These are phyloP conservation scores for Yamadazyma diddensiae DNA, from an alignment of 1,139 yeast genomes.

Conservation along the genomic window DNA sequence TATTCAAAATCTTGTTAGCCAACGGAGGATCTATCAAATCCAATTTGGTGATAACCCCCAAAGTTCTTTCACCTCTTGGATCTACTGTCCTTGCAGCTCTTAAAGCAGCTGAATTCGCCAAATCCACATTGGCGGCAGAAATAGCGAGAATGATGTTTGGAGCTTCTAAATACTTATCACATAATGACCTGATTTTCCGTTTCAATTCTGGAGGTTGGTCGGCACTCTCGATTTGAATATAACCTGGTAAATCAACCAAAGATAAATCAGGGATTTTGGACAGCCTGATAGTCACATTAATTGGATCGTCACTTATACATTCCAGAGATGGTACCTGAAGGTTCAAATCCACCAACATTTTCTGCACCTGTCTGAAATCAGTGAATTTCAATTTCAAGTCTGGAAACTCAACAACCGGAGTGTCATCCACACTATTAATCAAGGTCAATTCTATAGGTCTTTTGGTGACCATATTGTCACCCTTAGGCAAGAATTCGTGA, in stretches of 20 bases:
- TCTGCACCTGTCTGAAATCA: constrained; percentile 85
- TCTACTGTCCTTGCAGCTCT: constrained; percentile 91
- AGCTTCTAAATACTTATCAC: constrained; percentile 80
- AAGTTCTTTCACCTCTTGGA: constrained; percentile 91
- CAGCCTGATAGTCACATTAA: constrained; percentile 84
- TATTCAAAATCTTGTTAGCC: constrained; percentile 68
- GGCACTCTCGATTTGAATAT: constrained; percentile 93
- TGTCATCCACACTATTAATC: constrained; percentile 77
- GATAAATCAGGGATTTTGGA: constrained; percentile 93
- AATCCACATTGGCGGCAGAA: constrained; percentile 96
- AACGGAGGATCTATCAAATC: constrained; percentile 79
- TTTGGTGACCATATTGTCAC: constrained; percentile 93
- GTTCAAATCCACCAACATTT: constrained; percentile 78
- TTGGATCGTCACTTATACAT: constrained; percentile 88
- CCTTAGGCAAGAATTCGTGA: constrained; percentile 91
- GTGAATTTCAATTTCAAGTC: constrained; percentile 80
- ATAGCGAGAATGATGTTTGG: constrained; percentile 96
- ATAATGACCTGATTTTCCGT: constrained; percentile 70
- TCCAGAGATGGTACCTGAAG: constrained; percentile 86
- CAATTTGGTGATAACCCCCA: constrained; percentile 92
- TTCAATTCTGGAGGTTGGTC: constrained; percentile 90
- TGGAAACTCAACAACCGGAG: constrained; percentile 80
- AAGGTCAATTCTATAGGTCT: constrained; percentile 92
- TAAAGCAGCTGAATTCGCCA: constrained; percentile 93
- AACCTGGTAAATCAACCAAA: constrained; percentile 94